Evolutionary conservation across 1,284 basidiomycete genomes (phyloP).

Genomic region (Malassezia obtusa): DNA sequence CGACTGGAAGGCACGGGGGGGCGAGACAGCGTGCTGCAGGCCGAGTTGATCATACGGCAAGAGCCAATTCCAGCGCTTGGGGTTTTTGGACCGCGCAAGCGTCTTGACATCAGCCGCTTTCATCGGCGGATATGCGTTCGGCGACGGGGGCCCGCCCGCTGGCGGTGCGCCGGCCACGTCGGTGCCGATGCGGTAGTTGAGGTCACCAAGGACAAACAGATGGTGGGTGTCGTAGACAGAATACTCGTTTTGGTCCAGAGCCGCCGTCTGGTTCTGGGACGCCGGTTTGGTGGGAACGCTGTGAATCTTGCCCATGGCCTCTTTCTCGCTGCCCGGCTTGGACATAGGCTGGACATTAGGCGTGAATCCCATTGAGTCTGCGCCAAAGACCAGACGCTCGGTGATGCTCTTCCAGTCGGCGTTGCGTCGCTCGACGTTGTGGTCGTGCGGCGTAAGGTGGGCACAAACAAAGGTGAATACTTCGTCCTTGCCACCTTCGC

Average conservation of each 20-base stretch:
- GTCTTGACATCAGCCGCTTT: background rate
- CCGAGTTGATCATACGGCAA: conserved; percentile 38
- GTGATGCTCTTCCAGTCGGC: conserved; percentile 71
- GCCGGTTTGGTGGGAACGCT: conserved; percentile 15
- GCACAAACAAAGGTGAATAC: conserved; percentile 73
- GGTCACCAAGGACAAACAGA: conserved; percentile 47
- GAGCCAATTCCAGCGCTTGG: conserved; percentile 29
- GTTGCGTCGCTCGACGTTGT: conserved; percentile 63
- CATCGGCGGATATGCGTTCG: background rate
- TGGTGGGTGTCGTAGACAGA: conserved; percentile 46
- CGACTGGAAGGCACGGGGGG: conserved; percentile 34
- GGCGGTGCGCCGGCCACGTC: background rate
- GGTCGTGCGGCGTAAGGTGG: conserved; percentile 75
- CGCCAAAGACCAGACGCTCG: conserved; percentile 63
- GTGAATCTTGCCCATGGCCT: background rate
- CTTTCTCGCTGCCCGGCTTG: background rate
- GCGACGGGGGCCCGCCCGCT: background rate
- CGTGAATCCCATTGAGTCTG: background rate
- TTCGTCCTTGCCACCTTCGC: conserved; percentile 37
- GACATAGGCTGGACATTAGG: conserved; percentile 13
- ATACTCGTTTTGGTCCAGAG: conserved; percentile 32
- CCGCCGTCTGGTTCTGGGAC: conserved; percentile 52
- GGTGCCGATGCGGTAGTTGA: conserved; percentile 44
- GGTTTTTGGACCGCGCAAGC: conserved; percentile 21
- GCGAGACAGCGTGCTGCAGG: conserved; percentile 18